Conservation (phyloP, 805 yeast genomes). For the Babjeviella inositovora region DNA sequence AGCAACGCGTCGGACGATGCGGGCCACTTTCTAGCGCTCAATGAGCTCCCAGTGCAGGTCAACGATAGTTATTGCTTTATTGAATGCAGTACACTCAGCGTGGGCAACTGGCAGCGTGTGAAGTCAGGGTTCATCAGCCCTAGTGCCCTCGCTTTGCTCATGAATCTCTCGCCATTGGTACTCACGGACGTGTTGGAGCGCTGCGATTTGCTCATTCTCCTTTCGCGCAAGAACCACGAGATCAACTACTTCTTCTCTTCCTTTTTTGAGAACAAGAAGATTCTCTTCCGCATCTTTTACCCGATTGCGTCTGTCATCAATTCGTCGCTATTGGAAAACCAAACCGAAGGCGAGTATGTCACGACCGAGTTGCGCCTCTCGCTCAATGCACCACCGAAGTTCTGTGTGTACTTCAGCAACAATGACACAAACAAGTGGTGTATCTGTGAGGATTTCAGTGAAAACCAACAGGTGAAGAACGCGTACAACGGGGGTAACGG, state of each 20-base stretch:
- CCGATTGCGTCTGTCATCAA: slow-evolving; percentile 45
- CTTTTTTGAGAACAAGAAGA: slow-evolving; percentile 47
- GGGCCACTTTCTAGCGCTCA: slow-evolving; percentile 5
- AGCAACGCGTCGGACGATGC: not conserved
- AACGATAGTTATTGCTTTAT: slow-evolving; percentile 57
- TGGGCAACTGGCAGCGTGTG: slow-evolving; percentile 71
- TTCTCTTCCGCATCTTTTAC: slow-evolving; percentile 57
- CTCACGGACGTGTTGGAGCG: slow-evolving; percentile 47
- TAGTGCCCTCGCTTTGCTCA: slow-evolving; percentile 20
- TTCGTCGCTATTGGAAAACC: slow-evolving; percentile 37
- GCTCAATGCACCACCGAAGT: slow-evolving; percentile 50
- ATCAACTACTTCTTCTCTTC: slow-evolving; percentile 71
- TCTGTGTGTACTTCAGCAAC: slow-evolving; percentile 56
- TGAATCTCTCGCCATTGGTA: slow-evolving; percentile 54
- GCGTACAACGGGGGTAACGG: slow-evolving; percentile 48
- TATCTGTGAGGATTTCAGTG: slow-evolving; percentile 72
- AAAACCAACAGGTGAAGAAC: slow-evolving; percentile 63
- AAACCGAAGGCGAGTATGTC: slow-evolving; percentile 9
- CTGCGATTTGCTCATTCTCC: slow-evolving; percentile 55
- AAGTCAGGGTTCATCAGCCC: slow-evolving; percentile 37
- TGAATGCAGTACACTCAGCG: slow-evolving; percentile 52
- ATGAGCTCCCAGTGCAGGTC: slow-evolving; percentile 27
- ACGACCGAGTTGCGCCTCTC: slow-evolving; percentile 30
- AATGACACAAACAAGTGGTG: slow-evolving; percentile 55
- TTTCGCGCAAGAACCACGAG: slow-evolving; percentile 56